Conservation (phyloP, 768 basidiomycete species). For the Termitomyces sp. region DNA sequence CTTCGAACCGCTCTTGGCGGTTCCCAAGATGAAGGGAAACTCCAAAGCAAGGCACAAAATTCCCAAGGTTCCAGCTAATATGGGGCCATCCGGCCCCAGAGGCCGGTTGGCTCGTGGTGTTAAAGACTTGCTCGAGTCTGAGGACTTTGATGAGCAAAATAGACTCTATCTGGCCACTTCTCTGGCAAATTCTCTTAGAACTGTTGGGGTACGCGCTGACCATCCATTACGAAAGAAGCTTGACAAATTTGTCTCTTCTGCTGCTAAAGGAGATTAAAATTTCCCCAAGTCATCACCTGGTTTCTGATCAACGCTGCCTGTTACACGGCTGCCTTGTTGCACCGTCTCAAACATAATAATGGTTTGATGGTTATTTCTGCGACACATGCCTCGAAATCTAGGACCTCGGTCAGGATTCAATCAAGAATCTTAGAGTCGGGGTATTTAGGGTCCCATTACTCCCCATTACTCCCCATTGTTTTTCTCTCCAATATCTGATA, state of each 20-base stretch:
- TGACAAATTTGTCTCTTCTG: slow-evolving; percentile 44
- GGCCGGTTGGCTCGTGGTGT: slow-evolving; percentile 66
- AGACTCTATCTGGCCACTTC: slow-evolving; percentile 39
- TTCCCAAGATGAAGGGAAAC: slow-evolving; percentile 60
- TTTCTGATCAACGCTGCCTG: neutral
- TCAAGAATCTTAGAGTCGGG: neutral
- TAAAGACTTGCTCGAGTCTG: slow-evolving; percentile 55
- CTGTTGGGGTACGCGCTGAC: slow-evolving; percentile 52
- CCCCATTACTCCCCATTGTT: too few relatives aligned
- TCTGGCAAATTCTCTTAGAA: slow-evolving; percentile 44
- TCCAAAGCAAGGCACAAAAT: slow-evolving; percentile 45
- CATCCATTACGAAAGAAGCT: slow-evolving; percentile 67
- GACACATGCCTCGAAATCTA: neutral
- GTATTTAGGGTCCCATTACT: neutral
- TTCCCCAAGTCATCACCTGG: neutral
- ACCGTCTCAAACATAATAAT: neutral
- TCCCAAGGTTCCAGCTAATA: slow-evolving; percentile 32
- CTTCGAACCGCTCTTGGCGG: slow-evolving; percentile 60
- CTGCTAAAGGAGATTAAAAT: slow-evolving; percentile 5
- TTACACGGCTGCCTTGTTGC: neutral
- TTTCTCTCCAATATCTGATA: neutral
- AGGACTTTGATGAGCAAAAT: slow-evolving; percentile 41
- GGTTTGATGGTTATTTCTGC: neutral
- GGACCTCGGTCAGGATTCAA: neutral
- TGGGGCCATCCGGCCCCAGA: slow-evolving; percentile 45